Percentiles rank a stretch among this genome's conserved stretches.
Conservation (phyloP, 495 filamentous ascomycete species). For the Penicillium paxilli region DNA sequence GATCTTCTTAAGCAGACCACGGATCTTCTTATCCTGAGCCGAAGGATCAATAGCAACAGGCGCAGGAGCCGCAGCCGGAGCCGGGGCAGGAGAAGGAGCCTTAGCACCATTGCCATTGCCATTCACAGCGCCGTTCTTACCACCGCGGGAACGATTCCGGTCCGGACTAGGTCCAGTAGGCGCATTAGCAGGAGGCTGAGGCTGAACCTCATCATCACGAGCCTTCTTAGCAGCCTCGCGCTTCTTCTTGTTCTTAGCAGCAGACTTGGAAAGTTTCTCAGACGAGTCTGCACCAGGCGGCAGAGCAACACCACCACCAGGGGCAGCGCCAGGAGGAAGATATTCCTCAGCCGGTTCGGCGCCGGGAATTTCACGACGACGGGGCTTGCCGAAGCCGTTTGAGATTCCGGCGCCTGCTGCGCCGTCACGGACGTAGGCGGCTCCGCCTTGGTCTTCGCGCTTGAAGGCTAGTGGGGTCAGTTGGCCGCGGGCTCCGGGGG, state of each 20-base stretch:
- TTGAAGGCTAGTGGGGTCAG: conserved; percentile 92
- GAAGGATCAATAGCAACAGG: conserved; percentile 36
- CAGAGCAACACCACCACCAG: conserved; percentile 69
- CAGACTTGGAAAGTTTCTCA: conserved; percentile 80
- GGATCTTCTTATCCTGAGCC: conserved; percentile 81
- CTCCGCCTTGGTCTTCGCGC: conserved; percentile 94
- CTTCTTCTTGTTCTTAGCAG: conserved; percentile 99
- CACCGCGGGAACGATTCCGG: conserved; percentile 35
- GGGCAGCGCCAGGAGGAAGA: conserved; percentile 65
- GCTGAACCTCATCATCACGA: conserved; percentile 62
- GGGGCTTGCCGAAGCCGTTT: conserved; percentile 78
- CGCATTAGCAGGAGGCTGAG: conserved; percentile 56
- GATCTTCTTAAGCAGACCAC: conserved; percentile 92
- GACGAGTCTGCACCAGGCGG: conserved; percentile 54
- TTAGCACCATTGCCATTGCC: conserved; percentile 18
- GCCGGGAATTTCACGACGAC: conserved; percentile 74
- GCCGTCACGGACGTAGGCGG: conserved; percentile 83
- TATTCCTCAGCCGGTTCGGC: conserved; percentile 64
- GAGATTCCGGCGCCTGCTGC: conserved; percentile 54
- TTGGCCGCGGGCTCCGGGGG: conserved; percentile 90
- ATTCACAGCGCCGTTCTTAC: conserved; percentile 40
- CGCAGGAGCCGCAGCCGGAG: conserved; percentile 21
- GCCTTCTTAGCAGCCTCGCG: conserved; percentile 86
- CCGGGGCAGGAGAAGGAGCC: conserved; percentile 13
- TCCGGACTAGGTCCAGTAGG: conserved; percentile 52